Percentiles rank a stretch among this genome's conserved stretches.
phyloP scores from a whole-genome alignment of 352 stramenopile species.

The Pythium oligandrum region DNA sequence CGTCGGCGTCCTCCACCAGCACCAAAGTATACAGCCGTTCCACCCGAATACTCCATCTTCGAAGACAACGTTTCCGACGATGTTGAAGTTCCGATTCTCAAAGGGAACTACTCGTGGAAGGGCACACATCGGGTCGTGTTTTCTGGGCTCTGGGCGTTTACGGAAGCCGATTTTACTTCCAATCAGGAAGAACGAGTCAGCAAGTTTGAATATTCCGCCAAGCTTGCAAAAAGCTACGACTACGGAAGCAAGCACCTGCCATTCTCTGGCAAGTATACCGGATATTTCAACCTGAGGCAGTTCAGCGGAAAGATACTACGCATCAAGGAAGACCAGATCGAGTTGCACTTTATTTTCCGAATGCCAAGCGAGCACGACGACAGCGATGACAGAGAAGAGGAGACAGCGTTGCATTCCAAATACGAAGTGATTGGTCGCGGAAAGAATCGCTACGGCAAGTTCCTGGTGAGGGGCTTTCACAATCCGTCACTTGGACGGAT shows the following conservation, averaged over 20 bases:
- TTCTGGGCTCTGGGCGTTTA: constrained; percentile 57
- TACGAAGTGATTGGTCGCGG: constrained; percentile 67
- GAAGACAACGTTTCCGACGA: constrained; percentile 30
- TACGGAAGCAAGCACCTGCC: constrained; percentile 12
- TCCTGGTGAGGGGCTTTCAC: constrained; percentile 63
- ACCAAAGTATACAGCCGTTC: constrained; percentile 18
- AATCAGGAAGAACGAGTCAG: constrained; percentile 24
- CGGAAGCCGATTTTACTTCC: constrained; percentile 37
- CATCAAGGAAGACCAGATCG: constrained; percentile 57
- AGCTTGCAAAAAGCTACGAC: neutral
- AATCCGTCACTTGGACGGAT: constrained; percentile 40
- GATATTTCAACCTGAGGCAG: constrained; percentile 71
- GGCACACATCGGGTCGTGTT: constrained; percentile 44
- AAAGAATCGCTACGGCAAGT: constrained; percentile 60
- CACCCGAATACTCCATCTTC: constrained; percentile 45
- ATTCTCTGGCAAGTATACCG: constrained; percentile 60
- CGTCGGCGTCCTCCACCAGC: neutral
- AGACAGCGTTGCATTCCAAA: constrained; percentile 16
- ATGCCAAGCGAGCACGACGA: constrained; percentile 24
- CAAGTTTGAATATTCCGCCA: constrained; percentile 59
- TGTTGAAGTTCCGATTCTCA: constrained; percentile 46
- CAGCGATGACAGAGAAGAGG: constrained; percentile 17
- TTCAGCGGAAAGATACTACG: constrained; percentile 53
- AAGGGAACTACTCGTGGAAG: constrained; percentile 40
- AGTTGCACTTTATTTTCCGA: constrained; percentile 53